phyloP scores from a whole-genome alignment of 495 filamentous ascomycete species.

The Xylaria curta region DNA sequence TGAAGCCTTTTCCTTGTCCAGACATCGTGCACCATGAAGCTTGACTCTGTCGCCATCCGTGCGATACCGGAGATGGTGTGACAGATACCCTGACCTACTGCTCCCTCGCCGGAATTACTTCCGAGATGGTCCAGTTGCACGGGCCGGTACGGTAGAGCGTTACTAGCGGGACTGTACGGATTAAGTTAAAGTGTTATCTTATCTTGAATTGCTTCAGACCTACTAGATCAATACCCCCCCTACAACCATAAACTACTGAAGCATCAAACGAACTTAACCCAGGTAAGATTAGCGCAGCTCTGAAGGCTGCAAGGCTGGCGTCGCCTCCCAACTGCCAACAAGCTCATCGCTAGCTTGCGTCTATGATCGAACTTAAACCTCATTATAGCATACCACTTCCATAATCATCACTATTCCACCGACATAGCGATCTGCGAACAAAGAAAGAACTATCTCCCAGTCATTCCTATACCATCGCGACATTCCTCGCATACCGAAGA shows the following conservation, averaged over 20 bases:
- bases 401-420: neutral
- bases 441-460: neutral
- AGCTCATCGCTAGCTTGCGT: slow-evolving; percentile 9
- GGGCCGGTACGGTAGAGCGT: slow-evolving; percentile 13
- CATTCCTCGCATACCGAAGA: neutral
- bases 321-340: slow-evolving; percentile 28
- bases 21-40: neutral
- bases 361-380: neutral
- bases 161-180: no score
- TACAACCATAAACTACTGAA: neutral
- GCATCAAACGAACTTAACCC: neutral
- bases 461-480: neutral
- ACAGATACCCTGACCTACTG: neutral
- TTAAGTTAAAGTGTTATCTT: no score
- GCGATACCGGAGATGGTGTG: slow-evolving; percentile 28
- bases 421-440: neutral
- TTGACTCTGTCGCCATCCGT: slow-evolving; percentile 6
- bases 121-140: neutral
- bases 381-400: slow-evolving; percentile 9
- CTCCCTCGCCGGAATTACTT: slow-evolving; percentile 1
- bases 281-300: neutral
- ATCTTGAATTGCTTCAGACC: neutral
- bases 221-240: neutral
- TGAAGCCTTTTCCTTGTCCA: slow-evolving; percentile 7
- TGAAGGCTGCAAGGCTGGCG: slow-evolving; percentile 46